Base-by-base conservation (phyloP, 345 rosid species). In the Murraya paniculata region DNA sequence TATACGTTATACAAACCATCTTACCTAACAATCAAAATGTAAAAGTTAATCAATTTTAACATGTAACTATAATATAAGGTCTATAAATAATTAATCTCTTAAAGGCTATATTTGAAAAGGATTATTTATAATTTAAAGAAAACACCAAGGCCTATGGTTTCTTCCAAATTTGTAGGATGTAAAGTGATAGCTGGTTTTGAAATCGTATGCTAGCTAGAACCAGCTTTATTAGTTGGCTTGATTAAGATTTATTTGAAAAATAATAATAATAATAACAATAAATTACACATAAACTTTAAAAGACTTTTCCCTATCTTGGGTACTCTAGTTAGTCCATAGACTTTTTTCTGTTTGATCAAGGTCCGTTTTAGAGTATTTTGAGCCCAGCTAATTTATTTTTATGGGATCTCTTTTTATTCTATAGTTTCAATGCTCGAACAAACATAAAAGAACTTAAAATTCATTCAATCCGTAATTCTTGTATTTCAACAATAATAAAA, bases 111-210 rank as follows among this genome's bases (percentile, higher is more conserved):
- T 30, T 61, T 61, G 19, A 5, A 61, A 13, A 61, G 18, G 65
- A 53, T 53, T 53, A 66, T 10, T 35, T 30, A 35, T 68, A 45
- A 25, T 69, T 18, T 7, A 53, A 69, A 25, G 18, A 45, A 10
- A 70, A 7, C 25, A 70, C 60, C 59, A 50, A 48, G 30, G 36
- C 31, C 72, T 68, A 48, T 25, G 39, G 6, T 71, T 61, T 65
- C 53, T 64, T 68, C 79, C 84, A 78, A 75, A 62, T 62, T n/a
- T 27, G 38, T 41, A 74, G 84, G 73, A 55, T 72, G 70, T 38
- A 41, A 2, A 68, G 57, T 38, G 45, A 62, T 60, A 14, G 38
- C 38, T 28, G 36, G 9, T 28, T 62, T 62, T 61, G 14, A 61
- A 61, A 61, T 61, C 35, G 8, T 28, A 61, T 25, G 21, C 57